A percentile compares a stretch with the other conserved stretches of the same genome.
These are phyloP conservation scores for Candida sp. DNA, from an alignment of 1,139 yeast species.

Conservation along the genomic window DNA sequence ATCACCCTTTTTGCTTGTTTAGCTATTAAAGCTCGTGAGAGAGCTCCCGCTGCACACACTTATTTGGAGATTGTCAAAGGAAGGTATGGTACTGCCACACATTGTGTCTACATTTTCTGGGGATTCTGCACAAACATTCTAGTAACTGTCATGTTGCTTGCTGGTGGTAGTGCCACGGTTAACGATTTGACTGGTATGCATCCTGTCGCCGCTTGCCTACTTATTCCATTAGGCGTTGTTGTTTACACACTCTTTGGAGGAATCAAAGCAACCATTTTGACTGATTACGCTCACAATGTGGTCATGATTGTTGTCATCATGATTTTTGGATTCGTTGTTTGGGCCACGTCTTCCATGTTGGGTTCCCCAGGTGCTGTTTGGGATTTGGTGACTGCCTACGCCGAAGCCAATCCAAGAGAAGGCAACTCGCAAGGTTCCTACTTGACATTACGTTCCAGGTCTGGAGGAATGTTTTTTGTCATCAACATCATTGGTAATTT, in stretches of 20 bases:
- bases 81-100: conserved; percentile 62
- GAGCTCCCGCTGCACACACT: conserved; percentile 64
- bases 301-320: conserved; percentile 64
- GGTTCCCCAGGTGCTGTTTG: conserved; percentile 87
- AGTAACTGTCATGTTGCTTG: conserved; percentile 86
- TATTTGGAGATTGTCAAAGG: conserved; percentile 56
- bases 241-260: conserved; percentile 89
- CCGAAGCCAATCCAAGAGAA: conserved; percentile 58
- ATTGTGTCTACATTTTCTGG: conserved; percentile 71
- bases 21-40: conserved; percentile 59
- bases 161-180: conserved; percentile 87
- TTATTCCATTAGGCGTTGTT: conserved; percentile 84
- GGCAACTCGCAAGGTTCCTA: conserved; percentile 83
- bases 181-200: conserved; percentile 82
- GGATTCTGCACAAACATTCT: conserved; percentile 87
- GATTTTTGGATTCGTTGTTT: conserved; percentile 65
- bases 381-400: conserved; percentile 67
- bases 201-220: conserved; percentile 78
- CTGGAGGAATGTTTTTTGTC: conserved; percentile 84
- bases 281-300: conserved; percentile 81
- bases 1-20: conserved; percentile 54
- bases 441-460: conserved; percentile 76
- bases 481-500: conserved; percentile 87
- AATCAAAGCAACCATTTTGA: conserved; percentile 85
- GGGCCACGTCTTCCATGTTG: conserved; percentile 60